These are phyloP conservation scores for Boletellus sp. DNA, from an alignment of 768 basidiomycete species.

Conservation along the genomic window DNA sequence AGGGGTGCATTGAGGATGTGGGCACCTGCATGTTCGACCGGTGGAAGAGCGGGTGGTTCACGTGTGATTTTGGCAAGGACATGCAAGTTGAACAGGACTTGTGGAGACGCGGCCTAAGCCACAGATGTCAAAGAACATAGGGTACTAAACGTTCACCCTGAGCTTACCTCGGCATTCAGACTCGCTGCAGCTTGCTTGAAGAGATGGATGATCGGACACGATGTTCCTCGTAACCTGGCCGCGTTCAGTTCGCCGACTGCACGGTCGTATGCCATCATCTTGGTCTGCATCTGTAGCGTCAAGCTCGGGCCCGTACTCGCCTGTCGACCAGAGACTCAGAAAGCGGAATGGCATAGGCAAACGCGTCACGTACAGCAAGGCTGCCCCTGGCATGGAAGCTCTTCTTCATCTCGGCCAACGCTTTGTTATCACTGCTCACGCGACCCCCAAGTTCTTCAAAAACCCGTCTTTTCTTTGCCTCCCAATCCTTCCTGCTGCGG, in stretches of 20 bases:
- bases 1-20: conserved; percentile 79
- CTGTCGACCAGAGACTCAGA: conserved; percentile 22
- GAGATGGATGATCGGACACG: conserved; percentile 72
- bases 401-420: conserved; percentile 58
- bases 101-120: conserved; percentile 46
- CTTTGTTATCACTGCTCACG: conserved; percentile 50
- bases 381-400: conserved; percentile 55
- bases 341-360: not conserved
- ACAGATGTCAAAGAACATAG: conserved; percentile 5
- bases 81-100: conserved; percentile 68
- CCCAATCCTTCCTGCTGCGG: conserved; percentile 78
- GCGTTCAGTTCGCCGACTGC: conserved; percentile 75
- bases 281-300: conserved; percentile 79
- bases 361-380: conserved; percentile 43
- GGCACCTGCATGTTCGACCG: conserved; percentile 73
- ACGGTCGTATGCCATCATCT: conserved; percentile 95
- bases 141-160: not conserved
- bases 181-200: conserved; percentile 64
- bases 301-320: conserved; percentile 51
- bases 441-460: conserved; percentile 86
- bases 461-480: conserved; percentile 82
- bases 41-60: conserved; percentile 73
- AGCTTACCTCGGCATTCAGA: conserved; percentile 51
- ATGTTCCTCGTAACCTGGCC: conserved; percentile 65
- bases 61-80: conserved; percentile 71